phyloP scores from a whole-genome alignment of 495 filamentous ascomycete species.

The Hyaloscypha variabilis region DNA sequence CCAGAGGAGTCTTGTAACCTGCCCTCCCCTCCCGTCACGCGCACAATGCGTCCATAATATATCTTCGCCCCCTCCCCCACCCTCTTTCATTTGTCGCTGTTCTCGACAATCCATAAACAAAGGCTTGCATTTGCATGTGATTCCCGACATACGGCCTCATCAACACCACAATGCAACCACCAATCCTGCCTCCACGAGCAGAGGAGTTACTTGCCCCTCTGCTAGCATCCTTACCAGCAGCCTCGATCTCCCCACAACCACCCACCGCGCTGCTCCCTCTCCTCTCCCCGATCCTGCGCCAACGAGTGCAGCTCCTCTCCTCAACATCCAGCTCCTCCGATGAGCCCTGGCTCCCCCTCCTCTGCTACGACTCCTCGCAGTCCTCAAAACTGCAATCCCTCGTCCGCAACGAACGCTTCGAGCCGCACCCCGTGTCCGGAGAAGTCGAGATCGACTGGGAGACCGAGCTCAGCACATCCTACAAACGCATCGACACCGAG shows the following conservation, averaged over 20 bases:
- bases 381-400: conserved; percentile 67
- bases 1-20: not conserved
- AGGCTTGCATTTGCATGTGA: conserved; percentile 25
- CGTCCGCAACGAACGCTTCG: conserved; percentile 68
- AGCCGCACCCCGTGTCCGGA: conserved; percentile 90
- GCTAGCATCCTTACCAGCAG: conserved; percentile 83
- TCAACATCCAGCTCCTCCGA: conserved; percentile 46
- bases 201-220: conserved; percentile 70
- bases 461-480: conserved; percentile 64
- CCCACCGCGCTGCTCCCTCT: conserved; percentile 77
- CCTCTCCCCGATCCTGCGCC: conserved; percentile 88
- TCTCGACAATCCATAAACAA: not conserved
- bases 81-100: not conserved
- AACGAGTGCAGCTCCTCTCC: conserved; percentile 79
- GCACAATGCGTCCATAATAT: not conserved
- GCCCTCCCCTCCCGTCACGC: not conserved
- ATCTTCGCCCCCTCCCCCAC: not conserved
- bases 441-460: conserved; percentile 76
- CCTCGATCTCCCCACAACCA: conserved; percentile 76
- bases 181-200: conserved; percentile 65
- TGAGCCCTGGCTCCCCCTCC: conserved; percentile 85
- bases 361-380: conserved; percentile 78
- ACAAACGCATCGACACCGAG: conserved; percentile 80
- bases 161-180: conserved; percentile 33
- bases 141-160: not conserved